Evolutionary conservation across 2,329 filamentous ascomycete species (phyloP).

Genomic region (Blumeria hordei): DNA sequence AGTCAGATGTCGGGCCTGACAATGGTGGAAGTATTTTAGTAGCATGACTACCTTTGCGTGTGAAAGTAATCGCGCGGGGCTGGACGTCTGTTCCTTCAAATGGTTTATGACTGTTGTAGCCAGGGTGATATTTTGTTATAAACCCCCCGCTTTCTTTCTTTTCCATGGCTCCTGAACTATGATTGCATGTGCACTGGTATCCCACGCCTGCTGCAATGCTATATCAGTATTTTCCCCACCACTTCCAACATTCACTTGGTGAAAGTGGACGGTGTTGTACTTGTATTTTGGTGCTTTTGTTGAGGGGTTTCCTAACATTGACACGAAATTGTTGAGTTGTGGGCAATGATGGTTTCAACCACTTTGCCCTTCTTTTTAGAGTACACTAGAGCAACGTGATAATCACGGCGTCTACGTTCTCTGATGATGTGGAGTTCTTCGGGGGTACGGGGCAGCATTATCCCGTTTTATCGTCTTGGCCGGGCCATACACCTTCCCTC

Average conservation of each 20-base stretch:
- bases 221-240: too few relatives aligned
- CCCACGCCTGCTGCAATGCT: too few relatives aligned
- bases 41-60: neutral
- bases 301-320: neutral
- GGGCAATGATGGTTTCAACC: too few relatives aligned
- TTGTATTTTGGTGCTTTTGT: neutral
- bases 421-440: neutral
- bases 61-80: neutral
- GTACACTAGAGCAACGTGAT: neutral
- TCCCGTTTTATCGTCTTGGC: neutral
- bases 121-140: neutral
- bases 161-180: neutral
- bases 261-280: neutral
- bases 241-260: neutral
- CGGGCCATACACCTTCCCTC: neutral
- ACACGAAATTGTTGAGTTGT: neutral
- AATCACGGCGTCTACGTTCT: neutral
- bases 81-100: too few relatives aligned
- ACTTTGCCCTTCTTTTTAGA: neutral
- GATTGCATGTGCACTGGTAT: neutral
- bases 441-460: neutral
- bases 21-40: neutral
- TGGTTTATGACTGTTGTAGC: neutral
- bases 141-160: neutral
- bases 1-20: neutral